Conservation (phyloP, 2,329 filamentous ascomycete species). For the Cercospora sp. region DNA sequence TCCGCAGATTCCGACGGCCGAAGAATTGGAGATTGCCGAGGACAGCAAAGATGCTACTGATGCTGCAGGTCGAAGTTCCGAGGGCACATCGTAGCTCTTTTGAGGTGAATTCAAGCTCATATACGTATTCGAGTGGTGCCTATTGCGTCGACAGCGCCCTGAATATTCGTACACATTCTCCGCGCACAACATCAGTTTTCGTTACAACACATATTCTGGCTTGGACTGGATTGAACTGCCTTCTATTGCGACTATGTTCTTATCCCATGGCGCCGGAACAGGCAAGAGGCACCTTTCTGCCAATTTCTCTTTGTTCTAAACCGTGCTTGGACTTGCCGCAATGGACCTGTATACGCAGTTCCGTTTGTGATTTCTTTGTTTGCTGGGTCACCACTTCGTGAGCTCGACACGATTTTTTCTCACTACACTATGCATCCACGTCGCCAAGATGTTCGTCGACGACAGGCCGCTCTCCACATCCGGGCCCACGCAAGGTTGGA, state of each 20-base stretch:
- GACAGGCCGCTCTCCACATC: conserved; percentile 30
- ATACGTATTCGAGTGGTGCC: background rate
- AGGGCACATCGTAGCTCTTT: background rate
- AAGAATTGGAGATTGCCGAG: conserved; percentile 44
- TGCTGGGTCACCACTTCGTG: background rate
- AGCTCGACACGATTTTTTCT: background rate
- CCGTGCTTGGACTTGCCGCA: background rate
- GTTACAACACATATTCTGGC: background rate
- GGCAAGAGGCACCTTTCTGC: background rate
- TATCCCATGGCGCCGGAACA: background rate
- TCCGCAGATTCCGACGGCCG: conserved; percentile 45
- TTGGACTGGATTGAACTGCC: background rate
- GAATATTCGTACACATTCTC: background rate
- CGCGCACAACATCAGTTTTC: background rate
- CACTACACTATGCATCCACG: background rate
- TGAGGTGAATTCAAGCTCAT: background rate
- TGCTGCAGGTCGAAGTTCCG: background rate
- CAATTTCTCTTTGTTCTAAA: conserved; percentile 12
- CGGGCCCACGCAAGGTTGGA: conserved; percentile 27
- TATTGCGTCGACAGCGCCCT: background rate
- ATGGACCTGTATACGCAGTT: background rate
- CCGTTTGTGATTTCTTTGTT: conserved; percentile 16
- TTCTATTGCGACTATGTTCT: background rate
- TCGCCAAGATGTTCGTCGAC: conserved; percentile 30
- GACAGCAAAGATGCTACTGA: conserved; percentile 5